A percentile compares a stretch with the other conserved stretches of the same genome.
Evolutionary conservation across 2,329 filamentous ascomycete species (phyloP).

Genomic region (Cladophialophora exuberans): DNA sequence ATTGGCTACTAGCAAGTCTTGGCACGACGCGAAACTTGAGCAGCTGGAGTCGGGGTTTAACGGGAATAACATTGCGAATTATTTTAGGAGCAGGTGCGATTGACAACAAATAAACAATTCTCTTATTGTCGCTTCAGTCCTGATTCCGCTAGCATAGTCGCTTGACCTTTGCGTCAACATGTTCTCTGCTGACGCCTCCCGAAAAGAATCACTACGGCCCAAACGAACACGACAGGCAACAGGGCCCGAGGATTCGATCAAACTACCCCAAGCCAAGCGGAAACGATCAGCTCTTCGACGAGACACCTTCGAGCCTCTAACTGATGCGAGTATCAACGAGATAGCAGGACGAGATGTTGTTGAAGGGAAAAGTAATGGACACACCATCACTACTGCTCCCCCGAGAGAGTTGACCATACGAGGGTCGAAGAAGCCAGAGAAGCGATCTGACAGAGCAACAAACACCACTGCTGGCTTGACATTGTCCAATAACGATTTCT

Average conservation of each 20-base stretch:
- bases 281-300: conserved; percentile 49
- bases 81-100: neutral
- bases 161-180: conserved; percentile 27
- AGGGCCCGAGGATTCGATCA: conserved; percentile 49
- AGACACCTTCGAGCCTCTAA: conserved; percentile 38
- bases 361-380: conserved; percentile 31
- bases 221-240: conserved; percentile 36
- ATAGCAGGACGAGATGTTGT: conserved; percentile 28
- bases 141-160: neutral
- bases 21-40: neutral
- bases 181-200: conserved; percentile 35
- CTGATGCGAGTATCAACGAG: conserved; percentile 33
- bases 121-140: neutral
- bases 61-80: neutral
- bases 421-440: conserved; percentile 43
- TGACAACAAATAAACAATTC: neutral
- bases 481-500: conserved; percentile 76
- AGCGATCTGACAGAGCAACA: conserved; percentile 35
- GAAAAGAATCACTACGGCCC: conserved; percentile 33
- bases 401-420: conserved; percentile 43
- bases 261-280: conserved; percentile 50
- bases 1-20: neutral
- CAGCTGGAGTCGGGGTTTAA: conserved; percentile 1
- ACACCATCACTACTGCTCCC: conserved; percentile 28
- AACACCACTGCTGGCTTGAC: conserved; percentile 37